Evolutionary conservation across 164 flowering plant species (phyloP).

Genomic region (Umbellularia californica): DNA sequence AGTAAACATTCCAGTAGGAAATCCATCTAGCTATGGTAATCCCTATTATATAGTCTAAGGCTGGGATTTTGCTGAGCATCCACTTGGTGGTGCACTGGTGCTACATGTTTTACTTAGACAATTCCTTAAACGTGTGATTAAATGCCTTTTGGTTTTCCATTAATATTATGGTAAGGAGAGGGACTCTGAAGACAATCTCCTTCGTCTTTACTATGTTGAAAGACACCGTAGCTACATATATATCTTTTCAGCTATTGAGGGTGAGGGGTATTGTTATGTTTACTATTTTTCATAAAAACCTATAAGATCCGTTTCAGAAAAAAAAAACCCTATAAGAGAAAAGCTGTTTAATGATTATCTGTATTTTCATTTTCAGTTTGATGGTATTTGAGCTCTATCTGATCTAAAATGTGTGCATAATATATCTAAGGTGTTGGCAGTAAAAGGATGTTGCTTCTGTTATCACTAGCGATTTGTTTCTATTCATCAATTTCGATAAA

Average conservation of each 20-base stretch:
- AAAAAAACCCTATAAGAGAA: background rate
- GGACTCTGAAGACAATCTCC: background rate
- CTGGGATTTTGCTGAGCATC: background rate
- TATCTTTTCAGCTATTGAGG: background rate
- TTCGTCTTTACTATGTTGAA: background rate
- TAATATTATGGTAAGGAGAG: background rate
- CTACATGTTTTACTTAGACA: background rate
- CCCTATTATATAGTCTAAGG: background rate
- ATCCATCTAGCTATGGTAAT: background rate
- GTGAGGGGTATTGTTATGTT: background rate
- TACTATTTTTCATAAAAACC: background rate
- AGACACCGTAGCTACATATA: background rate
- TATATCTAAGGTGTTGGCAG: too few relatives aligned
- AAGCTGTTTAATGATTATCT: background rate
- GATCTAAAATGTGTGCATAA: too few relatives aligned
- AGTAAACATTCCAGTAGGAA: slow-evolving; percentile 6
- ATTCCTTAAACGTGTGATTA: background rate
- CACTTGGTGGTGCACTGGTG: background rate
- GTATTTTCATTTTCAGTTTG: background rate
- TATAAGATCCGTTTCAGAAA: background rate
- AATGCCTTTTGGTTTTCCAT: background rate
- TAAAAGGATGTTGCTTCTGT: too few relatives aligned
- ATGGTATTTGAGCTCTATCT: background rate
- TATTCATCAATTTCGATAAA: too few relatives aligned
- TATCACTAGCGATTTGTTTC: too few relatives aligned